phyloP scores from a whole-genome alignment of 2,329 filamentous ascomycete species.

The Penicillium polonicum region DNA sequence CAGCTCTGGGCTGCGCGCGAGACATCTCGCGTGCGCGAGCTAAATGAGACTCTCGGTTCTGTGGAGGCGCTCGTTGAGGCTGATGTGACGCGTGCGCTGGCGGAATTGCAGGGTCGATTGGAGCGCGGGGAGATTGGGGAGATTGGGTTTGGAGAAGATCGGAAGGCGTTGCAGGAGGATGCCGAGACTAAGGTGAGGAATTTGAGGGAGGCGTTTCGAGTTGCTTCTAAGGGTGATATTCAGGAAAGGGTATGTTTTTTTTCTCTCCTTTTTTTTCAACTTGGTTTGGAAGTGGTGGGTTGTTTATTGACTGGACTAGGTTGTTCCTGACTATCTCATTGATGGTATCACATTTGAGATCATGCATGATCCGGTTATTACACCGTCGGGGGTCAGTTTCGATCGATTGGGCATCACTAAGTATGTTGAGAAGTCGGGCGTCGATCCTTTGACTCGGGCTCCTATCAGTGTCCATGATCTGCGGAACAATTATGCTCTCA shows the following conservation, averaged over 20 bases:
- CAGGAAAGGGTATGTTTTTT: conserved; percentile 42
- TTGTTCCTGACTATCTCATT: conserved; percentile 50
- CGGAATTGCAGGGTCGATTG: conserved; percentile 36
- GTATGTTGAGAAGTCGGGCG: conserved; percentile 71
- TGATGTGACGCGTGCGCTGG: conserved; percentile 40
- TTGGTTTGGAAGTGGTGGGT: neutral
- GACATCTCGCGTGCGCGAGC: conserved; percentile 44
- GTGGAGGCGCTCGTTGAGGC: conserved; percentile 43
- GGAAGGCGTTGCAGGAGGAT: conserved; percentile 57
- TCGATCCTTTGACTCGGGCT: conserved; percentile 81
- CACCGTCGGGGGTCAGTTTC: conserved; percentile 82
- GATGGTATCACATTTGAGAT: conserved; percentile 52
- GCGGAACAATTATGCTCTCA: conserved; percentile 76
- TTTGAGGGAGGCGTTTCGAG: conserved; percentile 45
- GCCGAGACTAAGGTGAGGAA: conserved; percentile 48
- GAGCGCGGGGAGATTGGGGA: conserved; percentile 49
- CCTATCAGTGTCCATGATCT: conserved; percentile 68
- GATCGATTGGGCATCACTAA: conserved; percentile 83
- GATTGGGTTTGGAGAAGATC: conserved; percentile 68
- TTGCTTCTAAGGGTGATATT: conserved; percentile 43
- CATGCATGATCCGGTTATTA: conserved; percentile 53
- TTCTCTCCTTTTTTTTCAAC: neutral
- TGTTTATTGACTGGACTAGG: conserved; percentile 27
- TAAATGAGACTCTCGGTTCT: conserved; percentile 42
- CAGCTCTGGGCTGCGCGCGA: conserved; percentile 80